Percentiles rank a stretch among this genome's conserved stretches.
These are phyloP conservation scores for Penicillium hesseltinei DNA, from an alignment of 2,329 filamentous ascomycete species.

Conservation along the genomic window DNA sequence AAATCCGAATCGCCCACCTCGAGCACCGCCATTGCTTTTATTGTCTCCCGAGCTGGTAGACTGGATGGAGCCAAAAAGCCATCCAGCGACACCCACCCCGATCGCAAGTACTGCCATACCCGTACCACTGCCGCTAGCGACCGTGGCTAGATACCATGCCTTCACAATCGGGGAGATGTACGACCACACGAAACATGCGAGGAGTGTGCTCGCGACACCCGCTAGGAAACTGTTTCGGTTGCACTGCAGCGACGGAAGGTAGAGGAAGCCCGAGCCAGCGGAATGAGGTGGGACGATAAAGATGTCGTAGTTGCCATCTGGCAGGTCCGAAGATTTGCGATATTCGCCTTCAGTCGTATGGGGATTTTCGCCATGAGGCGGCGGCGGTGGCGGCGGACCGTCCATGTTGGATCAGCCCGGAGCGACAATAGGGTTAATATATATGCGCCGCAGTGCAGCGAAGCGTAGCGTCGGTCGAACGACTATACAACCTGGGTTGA, in stretches of 20 bases:
- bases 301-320: constrained; percentile 91
- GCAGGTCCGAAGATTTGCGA: constrained; percentile 59
- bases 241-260: constrained; percentile 83
- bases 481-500: constrained; percentile 7
- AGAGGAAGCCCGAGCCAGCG: constrained; percentile 83
- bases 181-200: constrained; percentile 70
- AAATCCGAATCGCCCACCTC: constrained; percentile 24
- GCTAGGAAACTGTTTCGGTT: constrained; percentile 89
- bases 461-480: background rate
- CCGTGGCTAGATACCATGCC: constrained; percentile 69
- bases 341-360: constrained; percentile 59
- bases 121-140: constrained; percentile 69
- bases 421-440: constrained; percentile 1
- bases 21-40: constrained; percentile 30
- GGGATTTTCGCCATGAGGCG: constrained; percentile 78
- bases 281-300: constrained; percentile 95
- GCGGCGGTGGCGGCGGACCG: constrained; percentile 68
- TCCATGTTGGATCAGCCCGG: constrained; percentile 30
- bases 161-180: constrained; percentile 71
- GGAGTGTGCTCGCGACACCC: constrained; percentile 74
- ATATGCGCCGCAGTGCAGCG: constrained; percentile 6
- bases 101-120: constrained; percentile 71
- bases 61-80: constrained; percentile 69
- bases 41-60: constrained; percentile 37
- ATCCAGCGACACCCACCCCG: constrained; percentile 72